Percentiles rank a stretch among this genome's conserved stretches.
Conservation (phyloP, 2,329 filamentous ascomycete species). For the Pseudogymnoascus sp. region DNA sequence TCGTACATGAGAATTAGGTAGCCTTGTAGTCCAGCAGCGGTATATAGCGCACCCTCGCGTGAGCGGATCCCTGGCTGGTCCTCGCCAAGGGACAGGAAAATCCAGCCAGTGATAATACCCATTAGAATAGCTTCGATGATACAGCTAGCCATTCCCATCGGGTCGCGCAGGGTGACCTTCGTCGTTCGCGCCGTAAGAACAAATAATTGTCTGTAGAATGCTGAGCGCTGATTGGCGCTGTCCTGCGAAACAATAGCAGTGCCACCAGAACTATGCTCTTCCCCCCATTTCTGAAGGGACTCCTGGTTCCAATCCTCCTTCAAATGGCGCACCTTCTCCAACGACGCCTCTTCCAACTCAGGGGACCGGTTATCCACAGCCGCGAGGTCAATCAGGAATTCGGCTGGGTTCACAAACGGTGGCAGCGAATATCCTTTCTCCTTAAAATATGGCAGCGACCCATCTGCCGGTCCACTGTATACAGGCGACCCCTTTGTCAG, state of each 20-base stretch:
- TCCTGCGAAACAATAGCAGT: not conserved
- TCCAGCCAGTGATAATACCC: conserved; percentile 64
- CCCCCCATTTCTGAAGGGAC: conserved; percentile 17
- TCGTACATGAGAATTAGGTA: conserved; percentile 72
- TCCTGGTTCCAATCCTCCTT: conserved; percentile 51
- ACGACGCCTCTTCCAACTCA: conserved; percentile 55
- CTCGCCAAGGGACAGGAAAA: conserved; percentile 58
- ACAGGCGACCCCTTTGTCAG: conserved; percentile 60
- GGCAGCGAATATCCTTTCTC: conserved; percentile 53
- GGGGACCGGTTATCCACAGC: conserved; percentile 65
- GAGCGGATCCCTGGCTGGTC: conserved; percentile 67
- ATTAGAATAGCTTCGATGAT: conserved; percentile 63
- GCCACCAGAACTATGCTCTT: conserved; percentile 12
- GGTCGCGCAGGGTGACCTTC: conserved; percentile 66
- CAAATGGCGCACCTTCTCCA: conserved; percentile 51
- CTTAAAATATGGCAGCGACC: conserved; percentile 58
- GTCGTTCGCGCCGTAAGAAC: conserved; percentile 64
- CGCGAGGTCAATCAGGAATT: conserved; percentile 66
- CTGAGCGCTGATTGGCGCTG: conserved; percentile 34
- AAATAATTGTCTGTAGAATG: conserved; percentile 52
- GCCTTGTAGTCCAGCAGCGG: conserved; percentile 62
- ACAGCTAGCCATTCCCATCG: conserved; percentile 65
- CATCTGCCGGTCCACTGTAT: conserved; percentile 53
- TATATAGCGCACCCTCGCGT: conserved; percentile 65
- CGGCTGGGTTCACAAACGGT: conserved; percentile 69